phyloP scores from a whole-genome alignment of 345 rosid species.

The Syzygium oleosum region DNA sequence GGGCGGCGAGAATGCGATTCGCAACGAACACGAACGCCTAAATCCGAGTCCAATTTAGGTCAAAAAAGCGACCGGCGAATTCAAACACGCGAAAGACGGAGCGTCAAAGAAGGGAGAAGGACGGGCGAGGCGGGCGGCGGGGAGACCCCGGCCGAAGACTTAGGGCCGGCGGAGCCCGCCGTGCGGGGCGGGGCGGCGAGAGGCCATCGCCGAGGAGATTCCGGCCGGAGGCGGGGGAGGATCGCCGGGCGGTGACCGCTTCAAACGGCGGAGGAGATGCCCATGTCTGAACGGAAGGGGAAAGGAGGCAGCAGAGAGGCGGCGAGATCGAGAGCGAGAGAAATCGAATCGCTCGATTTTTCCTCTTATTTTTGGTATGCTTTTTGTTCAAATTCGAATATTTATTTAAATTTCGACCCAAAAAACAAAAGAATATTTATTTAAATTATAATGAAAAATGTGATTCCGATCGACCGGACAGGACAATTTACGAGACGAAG shows the following conservation, averaged over 20 bases:
- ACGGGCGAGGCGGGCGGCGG: background rate
- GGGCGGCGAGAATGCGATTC: background rate
- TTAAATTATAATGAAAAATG: background rate
- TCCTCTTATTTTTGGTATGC: background rate
- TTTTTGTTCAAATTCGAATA: background rate
- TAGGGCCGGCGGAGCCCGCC: background rate
- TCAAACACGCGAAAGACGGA: background rate
- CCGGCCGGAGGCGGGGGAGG: background rate
- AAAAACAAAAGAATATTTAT: background rate
- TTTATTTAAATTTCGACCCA: background rate
- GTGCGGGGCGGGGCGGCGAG: background rate
- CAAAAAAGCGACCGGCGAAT: background rate
- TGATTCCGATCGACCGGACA: background rate
- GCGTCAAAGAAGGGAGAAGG: background rate
- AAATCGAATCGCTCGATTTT: background rate
- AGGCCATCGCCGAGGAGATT: background rate
- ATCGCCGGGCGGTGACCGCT: background rate
- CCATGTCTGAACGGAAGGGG: background rate
- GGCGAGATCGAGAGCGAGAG: background rate
- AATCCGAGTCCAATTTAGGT: background rate
- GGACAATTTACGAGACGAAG: too few species aligned
- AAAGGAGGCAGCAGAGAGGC: background rate
- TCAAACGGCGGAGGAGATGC: background rate
- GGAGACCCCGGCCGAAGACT: background rate
- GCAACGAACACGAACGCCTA: background rate